phyloP scores from a whole-genome alignment of 805 yeast genomes.

The Millerozyma miso region DNA sequence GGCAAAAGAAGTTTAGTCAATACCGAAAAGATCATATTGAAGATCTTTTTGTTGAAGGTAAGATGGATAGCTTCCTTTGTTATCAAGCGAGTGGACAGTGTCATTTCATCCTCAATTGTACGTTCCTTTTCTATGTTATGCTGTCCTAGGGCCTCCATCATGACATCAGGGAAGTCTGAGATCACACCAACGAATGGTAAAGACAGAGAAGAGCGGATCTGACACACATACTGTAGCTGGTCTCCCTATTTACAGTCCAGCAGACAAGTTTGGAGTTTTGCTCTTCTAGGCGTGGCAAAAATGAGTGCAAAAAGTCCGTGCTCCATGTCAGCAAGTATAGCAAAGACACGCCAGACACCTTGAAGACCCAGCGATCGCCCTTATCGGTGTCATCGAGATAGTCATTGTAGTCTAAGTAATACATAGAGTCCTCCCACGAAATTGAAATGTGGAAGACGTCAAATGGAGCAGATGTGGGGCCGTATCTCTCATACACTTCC shows the following conservation, averaged over 20 bases:
- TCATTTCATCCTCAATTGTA: constrained; percentile 1
- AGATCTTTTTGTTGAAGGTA: constrained; percentile 10
- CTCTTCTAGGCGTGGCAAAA: constrained; percentile 31
- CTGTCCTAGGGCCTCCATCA: constrained; percentile 14
- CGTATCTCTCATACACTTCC: constrained; percentile 11
- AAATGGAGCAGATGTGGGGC: constrained; percentile 11
- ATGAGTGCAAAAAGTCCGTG: constrained; percentile 26
- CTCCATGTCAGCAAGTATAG: constrained; percentile 38
- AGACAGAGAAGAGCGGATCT: constrained; percentile 19
- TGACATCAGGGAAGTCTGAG: constrained; percentile 31
- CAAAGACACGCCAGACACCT: constrained; percentile 33
- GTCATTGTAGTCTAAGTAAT: constrained; percentile 31
- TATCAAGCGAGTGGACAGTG: constrained; percentile 1
- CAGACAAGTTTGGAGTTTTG: constrained; percentile 31
- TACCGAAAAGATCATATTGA: constrained; percentile 8
- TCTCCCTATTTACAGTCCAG: constrained; percentile 37
- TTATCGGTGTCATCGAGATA: constrained; percentile 18
- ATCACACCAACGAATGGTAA: constrained; percentile 33
- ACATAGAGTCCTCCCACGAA: constrained; percentile 29
- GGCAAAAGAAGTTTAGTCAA: constrained; percentile 9
- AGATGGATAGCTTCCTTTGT: background rate
- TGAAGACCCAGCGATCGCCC: constrained; percentile 12
- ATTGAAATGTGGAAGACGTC: constrained; percentile 35
- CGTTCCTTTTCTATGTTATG: background rate
- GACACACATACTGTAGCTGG: constrained; percentile 32